Conservation (phyloP, 2,329 filamentous ascomycete species). For the Trichoderma atroviride region DNA sequence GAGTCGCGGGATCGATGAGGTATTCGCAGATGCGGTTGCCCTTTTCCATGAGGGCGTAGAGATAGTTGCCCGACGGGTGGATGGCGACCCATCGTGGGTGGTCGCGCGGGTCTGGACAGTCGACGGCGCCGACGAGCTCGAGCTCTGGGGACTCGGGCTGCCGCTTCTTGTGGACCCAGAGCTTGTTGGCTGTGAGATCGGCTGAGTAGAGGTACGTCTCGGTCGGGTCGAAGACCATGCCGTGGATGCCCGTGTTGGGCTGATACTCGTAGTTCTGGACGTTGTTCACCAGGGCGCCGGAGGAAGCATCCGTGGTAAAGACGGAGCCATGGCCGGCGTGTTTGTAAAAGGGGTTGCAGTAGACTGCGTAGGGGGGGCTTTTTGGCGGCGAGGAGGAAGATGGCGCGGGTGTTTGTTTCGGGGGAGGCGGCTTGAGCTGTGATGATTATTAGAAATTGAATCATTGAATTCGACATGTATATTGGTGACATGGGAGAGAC, state of each 20-base stretch:
- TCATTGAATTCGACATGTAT: not conserved
- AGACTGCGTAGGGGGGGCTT: constrained; percentile 80
- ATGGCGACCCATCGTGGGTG: constrained; percentile 89
- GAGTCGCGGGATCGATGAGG: constrained; percentile 72
- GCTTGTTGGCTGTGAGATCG: constrained; percentile 74
- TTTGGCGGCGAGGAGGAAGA: constrained; percentile 81
- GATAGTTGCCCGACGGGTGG: constrained; percentile 73
- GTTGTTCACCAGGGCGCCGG: constrained; percentile 63
- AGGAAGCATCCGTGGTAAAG: constrained; percentile 59
- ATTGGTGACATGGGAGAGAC: constrained; percentile 36
- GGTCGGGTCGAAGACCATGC: constrained; percentile 76
- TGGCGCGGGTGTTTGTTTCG: constrained; percentile 81
- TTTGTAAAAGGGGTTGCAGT: constrained; percentile 89
- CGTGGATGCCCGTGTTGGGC: constrained; percentile 72
- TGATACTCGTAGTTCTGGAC: constrained; percentile 75
- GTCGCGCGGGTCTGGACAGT: constrained; percentile 70
- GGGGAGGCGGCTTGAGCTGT: constrained; percentile 67
- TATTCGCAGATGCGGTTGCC: constrained; percentile 84
- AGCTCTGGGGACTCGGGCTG: constrained; percentile 53
- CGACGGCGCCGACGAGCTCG: constrained; percentile 70
- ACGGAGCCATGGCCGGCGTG: constrained; percentile 81
- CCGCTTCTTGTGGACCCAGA: constrained; percentile 80
- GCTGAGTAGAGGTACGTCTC: constrained; percentile 79
- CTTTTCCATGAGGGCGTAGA: constrained; percentile 89
- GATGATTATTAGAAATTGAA: not conserved